These are phyloP conservation scores for Magnusiomyces tetraspermus DNA, from an alignment of 1,139 yeast species.

Conservation along the genomic window DNA sequence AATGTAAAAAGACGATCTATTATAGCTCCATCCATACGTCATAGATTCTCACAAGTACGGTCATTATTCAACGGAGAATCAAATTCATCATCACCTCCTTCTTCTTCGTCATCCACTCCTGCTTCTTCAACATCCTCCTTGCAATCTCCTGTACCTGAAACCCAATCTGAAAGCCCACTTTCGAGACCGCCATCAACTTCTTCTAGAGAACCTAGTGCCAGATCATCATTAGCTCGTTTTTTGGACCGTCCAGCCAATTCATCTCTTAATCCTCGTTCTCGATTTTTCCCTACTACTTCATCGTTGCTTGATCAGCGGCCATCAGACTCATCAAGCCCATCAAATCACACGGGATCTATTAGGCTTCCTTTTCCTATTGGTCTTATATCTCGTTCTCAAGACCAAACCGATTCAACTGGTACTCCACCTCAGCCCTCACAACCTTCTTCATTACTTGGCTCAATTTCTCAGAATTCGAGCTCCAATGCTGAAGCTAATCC, in stretches of 20 bases:
- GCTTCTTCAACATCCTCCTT: not conserved
- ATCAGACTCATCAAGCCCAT: too few species aligned
- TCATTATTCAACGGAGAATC: conserved; percentile 2
- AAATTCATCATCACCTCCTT: not conserved
- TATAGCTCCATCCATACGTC: not conserved
- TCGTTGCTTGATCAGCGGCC: too few species aligned
- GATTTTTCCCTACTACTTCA: not conserved
- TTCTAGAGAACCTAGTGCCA: not conserved
- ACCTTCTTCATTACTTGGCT: too few species aligned
- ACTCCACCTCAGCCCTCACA: too few species aligned
- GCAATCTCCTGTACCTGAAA: too few species aligned
- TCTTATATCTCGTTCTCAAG: too few species aligned
- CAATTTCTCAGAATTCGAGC: not conserved
- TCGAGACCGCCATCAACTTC: not conserved
- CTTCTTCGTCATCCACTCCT: not conserved
- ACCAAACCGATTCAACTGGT: too few species aligned
- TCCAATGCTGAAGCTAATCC: not conserved
- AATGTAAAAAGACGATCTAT: conserved; percentile 2
- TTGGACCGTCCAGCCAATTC: not conserved
- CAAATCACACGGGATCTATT: too few species aligned
- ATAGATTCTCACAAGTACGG: conserved; percentile 5
- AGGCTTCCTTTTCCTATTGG: too few species aligned
- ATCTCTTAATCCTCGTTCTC: not conserved
- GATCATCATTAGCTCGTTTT: not conserved
- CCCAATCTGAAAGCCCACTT: too few species aligned